A percentile compares a stretch with the other conserved stretches of the same genome.
phyloP scores from a whole-genome alignment of 495 filamentous ascomycete species.

The Xylaria castorea region DNA sequence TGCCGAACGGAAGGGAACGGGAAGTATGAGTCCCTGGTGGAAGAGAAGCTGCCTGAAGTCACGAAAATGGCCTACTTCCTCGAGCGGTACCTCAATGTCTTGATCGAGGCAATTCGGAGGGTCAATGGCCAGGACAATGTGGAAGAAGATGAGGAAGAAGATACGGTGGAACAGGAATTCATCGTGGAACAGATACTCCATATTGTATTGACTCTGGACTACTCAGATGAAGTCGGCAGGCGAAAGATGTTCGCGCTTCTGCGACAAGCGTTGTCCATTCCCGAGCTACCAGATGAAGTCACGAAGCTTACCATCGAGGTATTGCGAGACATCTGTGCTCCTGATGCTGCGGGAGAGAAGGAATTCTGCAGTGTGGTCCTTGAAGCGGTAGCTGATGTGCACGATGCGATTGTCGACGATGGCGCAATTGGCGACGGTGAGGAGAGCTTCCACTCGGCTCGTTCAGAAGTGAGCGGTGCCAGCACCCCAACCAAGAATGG shows the following conservation, averaged over 20 bases:
- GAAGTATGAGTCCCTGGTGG: slow-evolving; percentile 73
- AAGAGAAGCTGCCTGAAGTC: slow-evolving; percentile 95
- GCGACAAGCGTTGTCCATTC: slow-evolving; percentile 80
- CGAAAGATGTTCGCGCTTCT: slow-evolving; percentile 93
- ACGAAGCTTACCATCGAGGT: slow-evolving; percentile 88
- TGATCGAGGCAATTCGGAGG: slow-evolving; percentile 71
- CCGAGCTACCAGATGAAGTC: slow-evolving; percentile 88
- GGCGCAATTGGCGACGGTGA: slow-evolving; percentile 63
- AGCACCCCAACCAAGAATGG: slow-evolving; percentile 59
- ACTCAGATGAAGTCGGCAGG: slow-evolving; percentile 92
- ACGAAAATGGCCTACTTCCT: slow-evolving; percentile 86
- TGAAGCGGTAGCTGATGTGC: slow-evolving; percentile 93
- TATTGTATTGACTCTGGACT: slow-evolving; percentile 89
- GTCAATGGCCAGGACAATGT: slow-evolving; percentile 59
- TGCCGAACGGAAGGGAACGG: slow-evolving; percentile 73
- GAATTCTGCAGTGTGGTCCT: slow-evolving; percentile 94
- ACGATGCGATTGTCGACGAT: slow-evolving; percentile 81
- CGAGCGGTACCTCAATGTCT: slow-evolving; percentile 74
- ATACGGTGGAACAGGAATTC: slow-evolving; percentile 86
- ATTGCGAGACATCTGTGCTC: slow-evolving; percentile 79
- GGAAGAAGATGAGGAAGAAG: slow-evolving; percentile 74
- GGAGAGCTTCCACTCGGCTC: slow-evolving; percentile 91
- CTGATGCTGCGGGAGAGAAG: slow-evolving; percentile 77
- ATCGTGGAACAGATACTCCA: slow-evolving; percentile 93
- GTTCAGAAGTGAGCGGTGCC: slow-evolving; percentile 78